phyloP scores from a whole-genome alignment of 2,329 filamentous ascomycete species.

The Xylaria digitata region DNA sequence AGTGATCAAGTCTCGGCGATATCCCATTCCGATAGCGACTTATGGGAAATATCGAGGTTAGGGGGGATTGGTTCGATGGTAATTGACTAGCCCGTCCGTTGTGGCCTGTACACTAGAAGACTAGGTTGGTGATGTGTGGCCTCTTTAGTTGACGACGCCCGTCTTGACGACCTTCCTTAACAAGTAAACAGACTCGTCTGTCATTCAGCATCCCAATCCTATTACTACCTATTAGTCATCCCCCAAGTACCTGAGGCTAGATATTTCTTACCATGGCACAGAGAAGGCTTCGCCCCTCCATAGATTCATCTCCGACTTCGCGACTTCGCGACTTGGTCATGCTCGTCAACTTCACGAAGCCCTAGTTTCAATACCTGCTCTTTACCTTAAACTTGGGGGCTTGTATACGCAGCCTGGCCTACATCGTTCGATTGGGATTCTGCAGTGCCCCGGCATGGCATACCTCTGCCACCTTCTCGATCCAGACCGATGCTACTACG shows the following conservation, averaged over 20 bases:
- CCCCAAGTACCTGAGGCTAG: too few species aligned
- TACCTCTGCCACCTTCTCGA: slow-evolving; percentile 44
- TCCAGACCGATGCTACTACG: slow-evolving; percentile 42
- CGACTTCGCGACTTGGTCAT: slow-evolving; percentile 15
- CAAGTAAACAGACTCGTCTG: slow-evolving; percentile 25
- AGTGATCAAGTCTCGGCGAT: too few species aligned
- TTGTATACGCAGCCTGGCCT: slow-evolving; percentile 18
- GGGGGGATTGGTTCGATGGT: too few species aligned
- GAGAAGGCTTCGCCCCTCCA: slow-evolving; percentile 16
- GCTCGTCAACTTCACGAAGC: slow-evolving; percentile 2
- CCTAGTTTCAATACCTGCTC: background rate
- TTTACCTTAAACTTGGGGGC: background rate
- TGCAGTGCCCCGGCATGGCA: slow-evolving; percentile 26
- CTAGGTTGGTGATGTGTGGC: background rate
- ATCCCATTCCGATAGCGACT: too few species aligned
- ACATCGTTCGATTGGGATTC: slow-evolving; percentile 24
- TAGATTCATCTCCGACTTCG: slow-evolving; percentile 5
- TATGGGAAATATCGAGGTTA: too few species aligned
- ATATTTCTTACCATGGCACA: slow-evolving; percentile 8
- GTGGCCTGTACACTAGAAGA: too few species aligned
- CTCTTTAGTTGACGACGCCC: slow-evolving; percentile 7
- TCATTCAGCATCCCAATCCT: background rate
- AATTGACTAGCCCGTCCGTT: too few species aligned
- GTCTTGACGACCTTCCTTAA: slow-evolving; percentile 44
- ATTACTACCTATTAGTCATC: too few species aligned